phyloP scores from a whole-genome alignment of 768 basidiomycete genomes.

The Trametopsis cervina region DNA sequence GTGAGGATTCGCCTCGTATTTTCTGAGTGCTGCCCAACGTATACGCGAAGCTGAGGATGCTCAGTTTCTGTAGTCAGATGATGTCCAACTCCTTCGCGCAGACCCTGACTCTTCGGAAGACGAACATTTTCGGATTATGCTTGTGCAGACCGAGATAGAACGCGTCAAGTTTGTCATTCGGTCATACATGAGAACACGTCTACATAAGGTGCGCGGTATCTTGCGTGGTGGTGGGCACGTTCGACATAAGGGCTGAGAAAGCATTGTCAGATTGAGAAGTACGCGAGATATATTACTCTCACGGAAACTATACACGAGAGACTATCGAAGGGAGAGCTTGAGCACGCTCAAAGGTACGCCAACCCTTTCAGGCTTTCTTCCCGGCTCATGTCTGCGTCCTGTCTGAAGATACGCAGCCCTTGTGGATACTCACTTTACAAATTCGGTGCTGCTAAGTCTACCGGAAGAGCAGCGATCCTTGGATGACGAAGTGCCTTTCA shows the following conservation, averaged over 20 bases:
- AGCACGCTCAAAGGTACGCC: constrained; percentile 66
- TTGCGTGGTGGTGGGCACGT: neutral
- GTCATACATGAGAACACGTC: constrained; percentile 79
- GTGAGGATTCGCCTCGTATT: constrained; percentile 33
- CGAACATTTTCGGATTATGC: constrained; percentile 88
- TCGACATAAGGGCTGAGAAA: neutral
- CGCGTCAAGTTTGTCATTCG: constrained; percentile 89
- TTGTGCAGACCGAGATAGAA: constrained; percentile 92
- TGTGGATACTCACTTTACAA: constrained; percentile 69
- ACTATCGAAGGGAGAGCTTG: constrained; percentile 76
- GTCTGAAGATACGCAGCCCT: constrained; percentile 61
- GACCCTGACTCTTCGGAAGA: constrained; percentile 86
- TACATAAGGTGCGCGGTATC: constrained; percentile 62
- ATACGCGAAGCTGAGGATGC: constrained; percentile 10
- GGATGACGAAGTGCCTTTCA: constrained; percentile 65
- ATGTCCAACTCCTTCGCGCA: constrained; percentile 66
- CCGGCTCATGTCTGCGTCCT: neutral
- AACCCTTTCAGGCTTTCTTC: neutral
- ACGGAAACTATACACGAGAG: constrained; percentile 69
- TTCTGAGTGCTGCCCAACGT: neutral
- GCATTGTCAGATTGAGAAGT: constrained; percentile 79
- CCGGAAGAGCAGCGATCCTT: constrained; percentile 72
- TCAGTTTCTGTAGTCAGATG: constrained; percentile 52
- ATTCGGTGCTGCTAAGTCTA: constrained; percentile 77
- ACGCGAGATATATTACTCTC: constrained; percentile 68